A percentile compares a stretch with the other conserved stretches of the same genome.
Evolutionary conservation across 805 yeast genomes (phyloP).

Genomic region (Cephaloascus albidus): DNA sequence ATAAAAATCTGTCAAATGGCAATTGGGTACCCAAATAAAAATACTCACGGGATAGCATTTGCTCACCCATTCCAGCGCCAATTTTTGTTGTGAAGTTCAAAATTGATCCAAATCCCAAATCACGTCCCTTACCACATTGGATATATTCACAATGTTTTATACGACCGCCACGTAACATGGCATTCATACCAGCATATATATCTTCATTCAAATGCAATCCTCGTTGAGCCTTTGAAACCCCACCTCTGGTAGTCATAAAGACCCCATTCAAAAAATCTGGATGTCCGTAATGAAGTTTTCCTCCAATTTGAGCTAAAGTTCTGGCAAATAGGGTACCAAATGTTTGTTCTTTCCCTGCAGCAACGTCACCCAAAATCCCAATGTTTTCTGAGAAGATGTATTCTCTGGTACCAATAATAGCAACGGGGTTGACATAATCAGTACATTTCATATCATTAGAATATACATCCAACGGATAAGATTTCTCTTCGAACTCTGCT

Average conservation of each 20-base stretch:
- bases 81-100: conserved; percentile 75
- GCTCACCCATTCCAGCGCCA: conserved; percentile 91
- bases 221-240: conserved; percentile 78
- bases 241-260: conserved; percentile 80
- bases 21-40: conserved; percentile 70
- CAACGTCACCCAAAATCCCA: conserved; percentile 77
- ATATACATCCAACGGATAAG: conserved; percentile 7
- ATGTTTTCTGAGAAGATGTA: conserved; percentile 76
- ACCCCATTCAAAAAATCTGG: conserved; percentile 73
- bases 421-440: conserved; percentile 46
- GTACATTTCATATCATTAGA: conserved; percentile 5
- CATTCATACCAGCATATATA: conserved; percentile 82
- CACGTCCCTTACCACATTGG: conserved; percentile 85
- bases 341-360: conserved; percentile 85
- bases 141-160: conserved; percentile 77
- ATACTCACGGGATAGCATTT: conserved; percentile 74
- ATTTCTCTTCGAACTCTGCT: conserved; percentile 63
- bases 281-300: conserved; percentile 80
- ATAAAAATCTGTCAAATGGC: conserved; percentile 68
- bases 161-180: conserved; percentile 70
- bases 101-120: conserved; percentile 76
- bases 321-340: conserved; percentile 81
- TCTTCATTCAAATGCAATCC: conserved; percentile 81
- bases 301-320: conserved; percentile 74
- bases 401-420: conserved; percentile 78